Evolutionary conservation across 805 yeast genomes (phyloP), one percentile per base, ranked within the genome.

Genomic region (Cyberlindnera nakhonratchasimensis): DNA sequence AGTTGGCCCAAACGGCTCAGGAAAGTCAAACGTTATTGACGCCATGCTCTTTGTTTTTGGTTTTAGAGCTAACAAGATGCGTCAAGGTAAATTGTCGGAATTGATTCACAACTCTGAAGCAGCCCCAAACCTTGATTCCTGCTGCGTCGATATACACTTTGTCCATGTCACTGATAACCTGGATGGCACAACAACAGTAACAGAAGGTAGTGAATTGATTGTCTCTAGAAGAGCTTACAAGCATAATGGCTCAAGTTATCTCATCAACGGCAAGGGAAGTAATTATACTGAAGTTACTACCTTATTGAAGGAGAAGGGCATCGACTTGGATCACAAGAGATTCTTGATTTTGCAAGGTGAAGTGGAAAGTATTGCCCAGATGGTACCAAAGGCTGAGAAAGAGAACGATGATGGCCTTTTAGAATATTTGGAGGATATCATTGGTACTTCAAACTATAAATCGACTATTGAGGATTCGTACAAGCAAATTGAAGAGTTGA

Each of bases 1-100:
- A 10, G 97, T 93, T 12, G 99, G 99, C 0, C 99, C 99, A 5
- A 93, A 93, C 62, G 99, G 99, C 8, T 85, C 96, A 11, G 99
- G 99, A 2, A 93, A 93, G 64, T 90, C 98, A 13, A 93, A 95
- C 58, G 97, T 93, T 50, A 93, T 93, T 62, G 99, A 95, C 62
- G 88, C 97, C 5, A 80, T 93, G 72, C 74, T 95, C 25, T 93
- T 93, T 63, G 99, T 95, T 2, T 93, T 93, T 68, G 99, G 99
- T 0, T 93, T 93, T 65, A 72, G 98, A 45, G 98, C 99, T 0
- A 79, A 80, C 59, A 93, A 95, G 61, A 89, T 93, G 96, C 81
- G 99, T 58, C 99, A 93, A 54, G 86, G 91, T 1, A 91, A 89
- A 58, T 64, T 93, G n/a, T 80, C 93, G 2, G 96, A 90, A 44